Base-by-base conservation (phyloP, 208 protist genomes). In the Wallacemonas sp. region DNA sequence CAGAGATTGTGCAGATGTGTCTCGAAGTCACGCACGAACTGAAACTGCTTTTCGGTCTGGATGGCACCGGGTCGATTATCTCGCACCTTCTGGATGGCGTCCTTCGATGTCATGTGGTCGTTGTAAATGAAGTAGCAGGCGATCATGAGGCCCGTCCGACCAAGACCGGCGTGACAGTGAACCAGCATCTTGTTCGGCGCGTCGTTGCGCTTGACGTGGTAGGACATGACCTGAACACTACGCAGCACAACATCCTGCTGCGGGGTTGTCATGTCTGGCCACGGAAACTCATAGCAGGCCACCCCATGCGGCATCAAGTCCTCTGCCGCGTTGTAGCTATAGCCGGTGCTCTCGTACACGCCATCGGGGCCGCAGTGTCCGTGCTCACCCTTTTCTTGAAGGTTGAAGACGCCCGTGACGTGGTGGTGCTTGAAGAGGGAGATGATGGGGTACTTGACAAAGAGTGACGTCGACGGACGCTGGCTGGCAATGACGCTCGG, bases 161-260 rank as follows among this genome's bases (percentile, higher is more conserved):
- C 93, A 12, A 97, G 81, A 12, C 93, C 93, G 9, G 93, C 93
- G 74, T 97, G 90, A 77, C 93, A 97, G 83, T 97, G 90, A 58
- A 97, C 88, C 6, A 95, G 68, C 65, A 96, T 87, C 59, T 89
- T 84, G 29, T 54, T 66, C 24, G 21, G 3, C 13, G 83, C 84
- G 41, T 87, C 85, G 30, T 90, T 92, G 50, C 50, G 50, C 66
- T 91, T 87, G 24, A 94, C 80, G 65, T 95, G 89, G 57, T 84
- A 89, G 73, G 92, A 79, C 86, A 97, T 97, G 63, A 94, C 82
- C 66, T 97, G 90, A 19, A 97, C 87, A 59, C 87, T 94, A 62
- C 85, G 79, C 66, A 97, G 64, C 30, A 96, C 90, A 12, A 95
- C 71, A 61, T 96, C 85, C 61, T 92, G 79, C 67, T 95, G 66